Evolutionary conservation across 2,329 filamentous ascomycete genomes (phyloP), one percentile per base, ranked within the genome.

Genomic region (Gnomoniopsis sp.): DNA sequence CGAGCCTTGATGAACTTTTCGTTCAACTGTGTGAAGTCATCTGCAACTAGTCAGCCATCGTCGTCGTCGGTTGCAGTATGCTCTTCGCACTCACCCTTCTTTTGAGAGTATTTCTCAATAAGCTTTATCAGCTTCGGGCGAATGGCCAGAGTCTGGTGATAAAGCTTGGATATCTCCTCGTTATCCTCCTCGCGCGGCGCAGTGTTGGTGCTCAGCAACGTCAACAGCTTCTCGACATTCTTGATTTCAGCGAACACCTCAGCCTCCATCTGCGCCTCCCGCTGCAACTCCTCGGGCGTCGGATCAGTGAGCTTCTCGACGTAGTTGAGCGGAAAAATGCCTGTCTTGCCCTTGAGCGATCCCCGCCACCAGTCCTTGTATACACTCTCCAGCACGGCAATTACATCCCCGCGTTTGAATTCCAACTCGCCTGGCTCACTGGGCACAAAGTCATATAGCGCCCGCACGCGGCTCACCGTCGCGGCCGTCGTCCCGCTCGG

Each of bases 331-430:
- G 95, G 95, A 74, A 99, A 99, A 64, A 99, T 99, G 66, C 95
- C 95, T 7, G 92, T 97, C 74, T 97, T 91, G 21, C 95, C 95
- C 70, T 93, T 87, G 60, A 99, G 78, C 46, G 93, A 96, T 1
- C 95, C 95, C 67, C 96, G 93, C 95, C 95, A 99, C 95, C 95
- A 99, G 74, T 99, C 95, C 75, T 98, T 99, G 78, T 96, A 99
- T 1, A 98, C 95, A 1, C 93, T 97, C 74, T 98, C 95, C 44
- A 99, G 81, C 17, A 99, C 95, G 1, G 95, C 93, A 72, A 99
- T 99, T 44, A 98, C 89, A 71, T 99, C 95, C 30, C 95, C 93
- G 76, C 96, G 96, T 66, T 93, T 89, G 73, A 99, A 99, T 66
- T 96, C 92, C 62, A 99, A 80, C 77, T 99, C 95, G 50, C 93